Evolutionary conservation across 306 rosid genomes (phyloP), one percentile per base, ranked within the genome.

Genomic region (Cucumis hystrix): DNA sequence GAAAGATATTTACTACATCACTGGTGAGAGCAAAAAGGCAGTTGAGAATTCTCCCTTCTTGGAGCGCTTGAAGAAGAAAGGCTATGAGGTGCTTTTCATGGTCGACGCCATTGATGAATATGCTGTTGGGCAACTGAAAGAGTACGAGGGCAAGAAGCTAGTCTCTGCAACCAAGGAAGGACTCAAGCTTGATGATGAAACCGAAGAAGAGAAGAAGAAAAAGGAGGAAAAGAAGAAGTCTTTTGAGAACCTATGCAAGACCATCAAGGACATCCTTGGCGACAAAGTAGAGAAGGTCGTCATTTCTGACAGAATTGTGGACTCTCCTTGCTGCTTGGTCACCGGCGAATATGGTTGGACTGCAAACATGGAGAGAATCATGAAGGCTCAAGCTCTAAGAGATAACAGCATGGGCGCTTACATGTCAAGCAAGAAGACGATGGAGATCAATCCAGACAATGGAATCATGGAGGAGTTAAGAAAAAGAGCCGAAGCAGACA

Each of bases 281-380:
- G 91, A 90, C 69, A 86, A 74, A 10, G 90, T 87, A 5, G 94
- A 90, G 81, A 90, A 87, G 81, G 95, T 90, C 0, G 90, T 90
- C 10, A 87, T 90, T 2, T 90, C 95, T 0, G 92, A 90, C 65
- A 86, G 95, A 20, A 88, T 88, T 76, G 95, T 90, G 0, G 92
- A 90, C 28, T 90, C 95, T 0, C 95, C 95, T 1, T 90, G 95
- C 87, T 90, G 95, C 75, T 79, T 90, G 84, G 95, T 90, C 7
- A 90, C 95, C 0, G 95, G 95, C 18, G 95, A 90, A 20, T 90
- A 90, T 7, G 95, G 95, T 0, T 90, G 92, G 95, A 85, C 85
- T 4, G 92, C 95, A 0, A 90, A 90, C 83, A 90, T 90, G 92
- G 92, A 90, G 56, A 90, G 95, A 73, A 87, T 89, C 56, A 87